These are phyloP conservation scores for Tylopilus plumbeoviolaceoides DNA, from an alignment of 768 basidiomycete species.

Conservation along the genomic window DNA sequence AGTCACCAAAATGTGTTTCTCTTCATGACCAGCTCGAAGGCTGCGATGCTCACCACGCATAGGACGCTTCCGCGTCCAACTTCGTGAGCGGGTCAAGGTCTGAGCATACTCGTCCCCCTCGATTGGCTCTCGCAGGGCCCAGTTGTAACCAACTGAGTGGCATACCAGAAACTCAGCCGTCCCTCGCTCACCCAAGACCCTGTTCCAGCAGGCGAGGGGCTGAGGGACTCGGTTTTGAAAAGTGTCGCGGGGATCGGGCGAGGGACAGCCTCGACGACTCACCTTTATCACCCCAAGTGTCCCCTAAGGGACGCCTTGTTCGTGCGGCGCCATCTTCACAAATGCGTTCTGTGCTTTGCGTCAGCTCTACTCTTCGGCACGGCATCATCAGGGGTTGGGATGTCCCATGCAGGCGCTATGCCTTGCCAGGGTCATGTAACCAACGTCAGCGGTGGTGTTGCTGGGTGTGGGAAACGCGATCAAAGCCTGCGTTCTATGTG, in stretches of 20 bases:
- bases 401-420: too few species aligned
- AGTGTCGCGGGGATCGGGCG: conserved; percentile 55
- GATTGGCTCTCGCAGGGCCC: conserved; percentile 62
- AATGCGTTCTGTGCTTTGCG: too few species aligned
- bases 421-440: too few species aligned
- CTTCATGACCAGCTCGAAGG: not conserved
- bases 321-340: not conserved
- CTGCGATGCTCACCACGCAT: not conserved
- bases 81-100: not conserved
- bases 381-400: too few species aligned
- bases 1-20: not conserved
- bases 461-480: too few species aligned
- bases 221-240: conserved; percentile 40
- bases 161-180: conserved; percentile 62
- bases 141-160: conserved; percentile 52
- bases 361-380: too few species aligned
- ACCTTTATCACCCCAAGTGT: conserved; percentile 14
- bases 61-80: not conserved
- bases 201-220: conserved; percentile 18
- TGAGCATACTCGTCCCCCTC: conserved; percentile 9
- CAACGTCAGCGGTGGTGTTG: too few species aligned
- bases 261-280: not conserved
- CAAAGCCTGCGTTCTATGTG: too few species aligned
- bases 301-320: conserved; percentile 14
- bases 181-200: conserved; percentile 41